Evolutionary conservation across 2,329 filamentous ascomycete species (phyloP).

Genomic region (Incumbomyces delicatus): DNA sequence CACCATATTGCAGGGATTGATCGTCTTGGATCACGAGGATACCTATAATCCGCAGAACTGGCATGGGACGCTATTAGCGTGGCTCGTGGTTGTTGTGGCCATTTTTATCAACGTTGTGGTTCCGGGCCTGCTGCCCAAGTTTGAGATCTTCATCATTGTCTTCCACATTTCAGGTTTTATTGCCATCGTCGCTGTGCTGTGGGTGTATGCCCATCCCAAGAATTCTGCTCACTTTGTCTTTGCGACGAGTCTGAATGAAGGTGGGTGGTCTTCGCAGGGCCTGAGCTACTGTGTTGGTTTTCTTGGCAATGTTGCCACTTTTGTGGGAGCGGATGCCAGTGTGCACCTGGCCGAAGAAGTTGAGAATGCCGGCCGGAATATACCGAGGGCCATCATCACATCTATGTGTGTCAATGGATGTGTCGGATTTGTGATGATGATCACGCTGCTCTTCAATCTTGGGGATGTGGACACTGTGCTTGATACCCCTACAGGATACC

Average conservation of each 20-base stretch:
- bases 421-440: slow-evolving; percentile 29
- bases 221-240: slow-evolving; percentile 25
- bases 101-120: slow-evolving; percentile 35
- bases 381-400: slow-evolving; percentile 22
- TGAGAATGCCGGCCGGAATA: slow-evolving; percentile 20
- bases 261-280: slow-evolving; percentile 26
- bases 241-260: slow-evolving; percentile 25
- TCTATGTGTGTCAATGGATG: slow-evolving; percentile 25
- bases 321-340: slow-evolving; percentile 17
- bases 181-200: slow-evolving; percentile 30
- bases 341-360: slow-evolving; percentile 24
- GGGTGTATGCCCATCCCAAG: slow-evolving; percentile 23
- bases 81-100: slow-evolving; percentile 28
- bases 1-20: slow-evolving; percentile 32
- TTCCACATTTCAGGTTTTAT: slow-evolving; percentile 40
- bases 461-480: slow-evolving; percentile 25
- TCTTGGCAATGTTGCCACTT: slow-evolving; percentile 27
- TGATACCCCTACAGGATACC: slow-evolving; percentile 24
- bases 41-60: slow-evolving; percentile 26
- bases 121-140: slow-evolving; percentile 31
- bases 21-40: slow-evolving; percentile 29
- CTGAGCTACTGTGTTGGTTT: slow-evolving; percentile 28
- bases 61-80: slow-evolving; percentile 34
- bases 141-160: slow-evolving; percentile 35
- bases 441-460: slow-evolving; percentile 26